These are phyloP conservation scores for Veloboletus limbatus DNA, from an alignment of 1,284 basidiomycete species.

Conservation along the genomic window DNA sequence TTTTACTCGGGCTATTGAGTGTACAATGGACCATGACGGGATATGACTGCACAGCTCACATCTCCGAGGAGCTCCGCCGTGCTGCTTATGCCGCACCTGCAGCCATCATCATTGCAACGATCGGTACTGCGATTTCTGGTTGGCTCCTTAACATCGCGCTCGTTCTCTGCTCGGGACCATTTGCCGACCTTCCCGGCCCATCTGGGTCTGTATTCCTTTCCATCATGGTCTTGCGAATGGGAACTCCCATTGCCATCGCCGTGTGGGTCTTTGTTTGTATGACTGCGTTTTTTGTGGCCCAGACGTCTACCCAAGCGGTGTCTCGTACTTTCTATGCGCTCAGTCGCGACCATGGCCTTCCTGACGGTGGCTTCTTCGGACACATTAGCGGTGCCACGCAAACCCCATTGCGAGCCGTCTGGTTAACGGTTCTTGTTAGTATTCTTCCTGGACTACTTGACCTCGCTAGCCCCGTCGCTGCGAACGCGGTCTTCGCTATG, in stretches of 20 bases:
- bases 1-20: constrained; percentile 83
- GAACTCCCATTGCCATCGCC: constrained; percentile 65
- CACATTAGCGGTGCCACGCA: constrained; percentile 60
- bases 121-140: constrained; percentile 80
- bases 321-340: constrained; percentile 90
- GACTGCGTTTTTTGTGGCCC: constrained; percentile 82
- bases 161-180: constrained; percentile 76
- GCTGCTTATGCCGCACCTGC: constrained; percentile 81
- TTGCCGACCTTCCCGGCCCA: constrained; percentile 59
- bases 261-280: constrained; percentile 78
- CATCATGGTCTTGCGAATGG: constrained; percentile 76
- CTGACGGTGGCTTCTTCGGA: constrained; percentile 80
- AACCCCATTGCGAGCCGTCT: constrained; percentile 83
- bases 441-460: constrained; percentile 75
- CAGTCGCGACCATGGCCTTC: constrained; percentile 80
- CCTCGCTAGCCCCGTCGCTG: constrained; percentile 75
- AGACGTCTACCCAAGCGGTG: constrained; percentile 80
- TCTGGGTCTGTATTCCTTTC: constrained; percentile 52
- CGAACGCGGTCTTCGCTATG: constrained; percentile 81
- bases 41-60: constrained; percentile 83
- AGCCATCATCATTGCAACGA: constrained; percentile 87
- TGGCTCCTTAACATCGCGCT: constrained; percentile 84
- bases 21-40: constrained; percentile 92
- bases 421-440: constrained; percentile 68
- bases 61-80: constrained; percentile 86